Conservation (phyloP, 306 rosid genomes). For the Psophocarpus tetragonolobus region DNA sequence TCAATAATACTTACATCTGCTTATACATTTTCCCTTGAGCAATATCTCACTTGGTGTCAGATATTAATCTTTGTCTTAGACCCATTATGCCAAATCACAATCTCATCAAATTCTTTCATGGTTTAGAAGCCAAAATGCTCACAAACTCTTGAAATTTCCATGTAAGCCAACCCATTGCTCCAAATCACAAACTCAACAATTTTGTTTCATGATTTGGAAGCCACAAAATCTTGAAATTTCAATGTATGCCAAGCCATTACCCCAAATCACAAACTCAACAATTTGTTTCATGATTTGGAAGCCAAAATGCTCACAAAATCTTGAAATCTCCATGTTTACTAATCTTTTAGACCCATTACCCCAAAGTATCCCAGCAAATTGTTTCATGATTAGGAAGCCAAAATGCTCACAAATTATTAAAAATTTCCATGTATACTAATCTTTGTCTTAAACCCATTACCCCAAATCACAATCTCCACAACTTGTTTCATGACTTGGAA, state of each 20-base stretch:
- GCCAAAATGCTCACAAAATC: not conserved
- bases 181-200: too few relatives aligned
- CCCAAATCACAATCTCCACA: not conserved
- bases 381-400: too few relatives aligned
- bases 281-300: not conserved
- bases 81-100: not conserved
- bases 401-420: too few relatives aligned
- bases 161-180: too few relatives aligned
- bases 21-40: not conserved
- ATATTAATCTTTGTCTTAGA: not conserved
- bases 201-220: too few relatives aligned
- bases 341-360: too few relatives aligned
- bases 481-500: not conserved
- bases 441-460: not conserved
- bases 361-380: too few relatives aligned
- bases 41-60: too few relatives aligned
- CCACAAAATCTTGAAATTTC: too few relatives aligned
- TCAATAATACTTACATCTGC: not conserved
- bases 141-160: not conserved
- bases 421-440: too few relatives aligned
- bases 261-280: not conserved
- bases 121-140: not conserved
- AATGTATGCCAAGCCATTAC: not conserved
- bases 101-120: not conserved
- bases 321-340: slow-evolving; percentile 3